These are phyloP conservation scores for Glycine soja DNA, from an alignment of 306 rosid species.

Conservation along the genomic window DNA sequence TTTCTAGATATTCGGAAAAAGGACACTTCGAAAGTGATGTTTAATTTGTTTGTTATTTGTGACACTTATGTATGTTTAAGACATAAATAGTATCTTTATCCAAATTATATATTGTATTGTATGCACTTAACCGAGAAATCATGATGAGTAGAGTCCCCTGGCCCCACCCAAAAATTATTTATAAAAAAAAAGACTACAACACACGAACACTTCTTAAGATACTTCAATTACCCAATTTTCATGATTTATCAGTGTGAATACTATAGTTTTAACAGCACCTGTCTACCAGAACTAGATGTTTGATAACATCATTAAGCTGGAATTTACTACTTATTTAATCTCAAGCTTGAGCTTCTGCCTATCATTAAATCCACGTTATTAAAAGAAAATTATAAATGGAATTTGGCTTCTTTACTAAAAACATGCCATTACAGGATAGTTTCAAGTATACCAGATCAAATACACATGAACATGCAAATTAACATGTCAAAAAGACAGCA, in stretches of 20 bases:
- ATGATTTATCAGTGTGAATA: neutral
- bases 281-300: neutral
- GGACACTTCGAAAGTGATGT: neutral
- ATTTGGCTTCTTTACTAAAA: conserved; percentile 1
- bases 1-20: conserved; percentile 5
- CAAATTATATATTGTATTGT: neutral
- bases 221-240: conserved; percentile 16
- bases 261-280: too few relatives aligned
- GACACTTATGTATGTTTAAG: neutral
- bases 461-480: conserved; percentile 10
- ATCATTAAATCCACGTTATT: neutral
- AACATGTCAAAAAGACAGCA: neutral
- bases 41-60: neutral
- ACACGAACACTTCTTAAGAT: neutral
- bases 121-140: conserved; percentile 6
- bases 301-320: conserved; percentile 14
- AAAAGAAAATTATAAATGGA: neutral
- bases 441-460: conserved; percentile 14
- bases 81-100: neutral
- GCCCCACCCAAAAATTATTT: neutral
- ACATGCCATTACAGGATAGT: conserved; percentile 2
- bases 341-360: conserved; percentile 21
- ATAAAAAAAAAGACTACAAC: too few relatives aligned
- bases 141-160: neutral
- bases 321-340: conserved; percentile 1